A percentile compares a stretch with the other conserved stretches of the same genome.
phyloP scores from a whole-genome alignment of 371 early-diverging fungal genomes.

The Rhizopus microsporus region DNA sequence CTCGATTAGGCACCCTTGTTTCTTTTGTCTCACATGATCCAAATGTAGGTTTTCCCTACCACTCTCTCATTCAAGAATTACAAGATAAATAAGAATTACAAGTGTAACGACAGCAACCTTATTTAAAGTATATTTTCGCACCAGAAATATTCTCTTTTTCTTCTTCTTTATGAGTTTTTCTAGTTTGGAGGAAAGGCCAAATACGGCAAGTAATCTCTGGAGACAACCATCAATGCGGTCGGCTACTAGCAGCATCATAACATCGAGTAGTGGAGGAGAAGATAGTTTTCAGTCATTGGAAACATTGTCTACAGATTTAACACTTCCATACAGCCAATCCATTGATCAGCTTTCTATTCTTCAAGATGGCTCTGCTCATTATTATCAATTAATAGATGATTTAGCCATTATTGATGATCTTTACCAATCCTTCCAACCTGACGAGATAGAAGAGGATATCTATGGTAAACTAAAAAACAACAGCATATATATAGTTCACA shows the following conservation, averaged over 20 bases:
- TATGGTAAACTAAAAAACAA: slow-evolving; percentile 28
- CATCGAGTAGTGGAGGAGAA: slow-evolving; percentile 15
- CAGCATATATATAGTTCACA: neutral
- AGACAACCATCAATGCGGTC: slow-evolving; percentile 9
- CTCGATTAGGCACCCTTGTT: too few species aligned
- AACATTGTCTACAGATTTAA: slow-evolving; percentile 6
- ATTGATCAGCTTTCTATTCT: slow-evolving; percentile 4
- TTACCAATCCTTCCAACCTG: slow-evolving; percentile 19
- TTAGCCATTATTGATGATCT: slow-evolving; percentile 40
- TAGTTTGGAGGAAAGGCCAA: neutral
- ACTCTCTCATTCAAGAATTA: too few species aligned
- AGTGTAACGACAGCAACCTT: too few species aligned
- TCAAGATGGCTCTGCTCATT: neutral
- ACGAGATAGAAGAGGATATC: slow-evolving; percentile 20
- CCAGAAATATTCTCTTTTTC: too few species aligned
- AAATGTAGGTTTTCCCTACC: too few species aligned
- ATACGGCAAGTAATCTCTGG: slow-evolving; percentile 5
- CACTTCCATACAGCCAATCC: slow-evolving; percentile 4
- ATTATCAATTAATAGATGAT: slow-evolving; percentile 29
- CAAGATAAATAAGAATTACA: too few species aligned
- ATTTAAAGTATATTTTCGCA: too few species aligned
- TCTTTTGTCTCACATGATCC: too few species aligned
- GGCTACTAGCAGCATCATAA: slow-evolving; percentile 15
- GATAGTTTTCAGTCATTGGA: slow-evolving; percentile 16
- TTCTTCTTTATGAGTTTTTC: neutral